A percentile compares a stretch with the other conserved stretches of the same genome.
Conservation (phyloP, 352 stramenopile species). For the Pythium sp. region DNA sequence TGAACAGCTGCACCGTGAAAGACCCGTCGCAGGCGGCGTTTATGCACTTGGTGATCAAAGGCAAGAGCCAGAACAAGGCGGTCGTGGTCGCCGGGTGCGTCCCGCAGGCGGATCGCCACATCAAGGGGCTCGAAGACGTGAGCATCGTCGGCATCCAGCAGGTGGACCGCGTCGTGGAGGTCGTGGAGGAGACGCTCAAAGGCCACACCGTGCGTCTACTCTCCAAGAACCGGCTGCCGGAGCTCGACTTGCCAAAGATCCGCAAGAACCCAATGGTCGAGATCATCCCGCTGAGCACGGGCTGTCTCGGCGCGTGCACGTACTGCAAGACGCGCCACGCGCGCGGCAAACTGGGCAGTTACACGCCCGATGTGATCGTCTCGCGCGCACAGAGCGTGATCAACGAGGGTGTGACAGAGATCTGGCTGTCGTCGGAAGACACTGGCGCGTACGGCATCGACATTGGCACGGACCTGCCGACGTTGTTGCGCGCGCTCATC, state of each 20-base stretch:
- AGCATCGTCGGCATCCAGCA: constrained; percentile 91
- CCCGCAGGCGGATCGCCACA: constrained; percentile 84
- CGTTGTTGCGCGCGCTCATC: constrained; percentile 66
- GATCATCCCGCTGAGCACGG: constrained; percentile 90
- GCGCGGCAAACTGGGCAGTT: constrained; percentile 88
- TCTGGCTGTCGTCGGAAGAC: constrained; percentile 92
- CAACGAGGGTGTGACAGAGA: constrained; percentile 83
- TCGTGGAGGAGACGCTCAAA: constrained; percentile 90
- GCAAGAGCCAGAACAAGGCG: constrained; percentile 70
- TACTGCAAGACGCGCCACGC: constrained; percentile 94
- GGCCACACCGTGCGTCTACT: constrained; percentile 87
- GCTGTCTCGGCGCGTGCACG: constrained; percentile 90
- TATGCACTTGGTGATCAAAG: constrained; percentile 87
- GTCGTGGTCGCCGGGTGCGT: constrained; percentile 91
- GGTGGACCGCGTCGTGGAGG: constrained; percentile 89
- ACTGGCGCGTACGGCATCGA: constrained; percentile 92
- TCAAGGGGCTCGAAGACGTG: constrained; percentile 80
- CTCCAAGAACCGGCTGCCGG: constrained; percentile 74
- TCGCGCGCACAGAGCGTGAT: constrained; percentile 63
- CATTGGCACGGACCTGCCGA: constrained; percentile 75
- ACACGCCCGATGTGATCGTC: constrained; percentile 78
- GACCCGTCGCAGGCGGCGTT: constrained; percentile 90
- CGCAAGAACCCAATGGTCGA: constrained; percentile 91
- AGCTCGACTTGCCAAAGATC: constrained; percentile 91
- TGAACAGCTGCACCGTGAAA: constrained; percentile 95